These are phyloP conservation scores for Clavispora phyllophila DNA, from an alignment of 805 yeast genomes.

Conservation along the genomic window DNA sequence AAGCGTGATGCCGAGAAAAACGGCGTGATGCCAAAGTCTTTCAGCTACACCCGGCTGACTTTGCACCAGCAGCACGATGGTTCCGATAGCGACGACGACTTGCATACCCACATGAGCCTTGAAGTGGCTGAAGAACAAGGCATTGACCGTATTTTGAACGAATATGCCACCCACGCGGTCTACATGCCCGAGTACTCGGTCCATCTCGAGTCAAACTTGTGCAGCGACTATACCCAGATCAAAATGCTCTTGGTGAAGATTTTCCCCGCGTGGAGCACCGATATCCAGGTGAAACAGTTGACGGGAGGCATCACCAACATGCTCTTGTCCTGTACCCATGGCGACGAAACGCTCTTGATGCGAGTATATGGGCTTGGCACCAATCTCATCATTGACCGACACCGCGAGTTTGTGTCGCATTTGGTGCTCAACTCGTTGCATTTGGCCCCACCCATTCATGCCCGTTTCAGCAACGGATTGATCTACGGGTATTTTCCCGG, in stretches of 20 bases:
- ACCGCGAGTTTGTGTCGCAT: constrained; percentile 70
- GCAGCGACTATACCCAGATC: constrained; percentile 33
- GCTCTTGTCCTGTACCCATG: constrained; percentile 45
- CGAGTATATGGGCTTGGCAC: constrained; percentile 77
- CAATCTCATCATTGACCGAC: constrained; percentile 63
- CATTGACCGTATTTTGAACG: constrained; percentile 9
- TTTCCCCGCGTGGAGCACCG: constrained; percentile 40
- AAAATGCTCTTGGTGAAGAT: constrained; percentile 35
- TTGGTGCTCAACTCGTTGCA: constrained; percentile 51
- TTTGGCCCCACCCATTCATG: constrained; percentile 65
- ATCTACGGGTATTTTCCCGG: constrained; percentile 69
- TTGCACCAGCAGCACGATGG: neutral
- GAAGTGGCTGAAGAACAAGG: neutral
- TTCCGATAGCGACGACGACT: neutral
- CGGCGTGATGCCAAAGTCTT: neutral
- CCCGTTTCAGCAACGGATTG: constrained; percentile 67
- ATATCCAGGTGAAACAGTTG: constrained; percentile 38
- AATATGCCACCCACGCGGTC: constrained; percentile 43
- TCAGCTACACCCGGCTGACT: neutral
- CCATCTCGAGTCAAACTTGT: constrained; percentile 31
- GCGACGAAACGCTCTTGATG: constrained; percentile 44
- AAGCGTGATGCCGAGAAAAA: neutral
- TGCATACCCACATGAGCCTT: neutral
- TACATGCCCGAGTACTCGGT: constrained; percentile 44
- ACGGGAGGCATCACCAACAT: constrained; percentile 65